Conservation (phyloP, 768 basidiomycete genomes). For the Auricularia sp. region DNA sequence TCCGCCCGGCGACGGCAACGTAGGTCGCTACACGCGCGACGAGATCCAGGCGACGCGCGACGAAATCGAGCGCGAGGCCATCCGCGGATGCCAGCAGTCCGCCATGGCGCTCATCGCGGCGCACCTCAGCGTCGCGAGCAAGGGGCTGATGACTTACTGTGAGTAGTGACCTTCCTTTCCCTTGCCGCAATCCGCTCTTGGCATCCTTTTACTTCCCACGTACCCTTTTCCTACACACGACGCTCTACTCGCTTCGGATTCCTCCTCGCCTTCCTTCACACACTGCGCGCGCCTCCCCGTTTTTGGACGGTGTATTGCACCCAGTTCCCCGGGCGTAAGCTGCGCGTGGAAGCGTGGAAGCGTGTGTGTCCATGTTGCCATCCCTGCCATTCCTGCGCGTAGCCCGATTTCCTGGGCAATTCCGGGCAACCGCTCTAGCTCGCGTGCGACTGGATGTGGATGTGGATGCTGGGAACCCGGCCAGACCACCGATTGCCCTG, state of each 20-base stretch:
- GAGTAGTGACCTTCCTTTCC: constrained; percentile 23
- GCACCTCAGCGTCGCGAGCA: constrained; percentile 76
- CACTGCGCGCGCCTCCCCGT: not conserved
- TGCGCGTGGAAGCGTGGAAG: not conserved
- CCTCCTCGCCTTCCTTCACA: not conserved
- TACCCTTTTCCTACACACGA: no score
- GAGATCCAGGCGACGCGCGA: not conserved
- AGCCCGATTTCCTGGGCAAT: no score
- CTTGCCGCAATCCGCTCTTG: not conserved
- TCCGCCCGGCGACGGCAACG: not conserved
- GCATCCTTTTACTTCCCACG: no score
- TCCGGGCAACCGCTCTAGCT: no score
- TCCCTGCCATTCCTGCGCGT: no score
- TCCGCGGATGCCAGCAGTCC: constrained; percentile 63
- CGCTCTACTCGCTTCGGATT: no score
- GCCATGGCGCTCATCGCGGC: constrained; percentile 76
- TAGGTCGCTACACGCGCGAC: not conserved
- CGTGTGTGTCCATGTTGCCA: not conserved
- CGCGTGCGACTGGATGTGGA: no score
- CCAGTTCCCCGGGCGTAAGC: not conserved
- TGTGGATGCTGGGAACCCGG: no score
- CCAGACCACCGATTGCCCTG: no score
- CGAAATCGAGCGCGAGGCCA: constrained; percentile 68
- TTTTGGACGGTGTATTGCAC: no score
- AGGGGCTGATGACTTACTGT: constrained; percentile 93